These are phyloP conservation scores for Metschnikowia corniflorae DNA, from an alignment of 805 yeast species.

Conservation along the genomic window DNA sequence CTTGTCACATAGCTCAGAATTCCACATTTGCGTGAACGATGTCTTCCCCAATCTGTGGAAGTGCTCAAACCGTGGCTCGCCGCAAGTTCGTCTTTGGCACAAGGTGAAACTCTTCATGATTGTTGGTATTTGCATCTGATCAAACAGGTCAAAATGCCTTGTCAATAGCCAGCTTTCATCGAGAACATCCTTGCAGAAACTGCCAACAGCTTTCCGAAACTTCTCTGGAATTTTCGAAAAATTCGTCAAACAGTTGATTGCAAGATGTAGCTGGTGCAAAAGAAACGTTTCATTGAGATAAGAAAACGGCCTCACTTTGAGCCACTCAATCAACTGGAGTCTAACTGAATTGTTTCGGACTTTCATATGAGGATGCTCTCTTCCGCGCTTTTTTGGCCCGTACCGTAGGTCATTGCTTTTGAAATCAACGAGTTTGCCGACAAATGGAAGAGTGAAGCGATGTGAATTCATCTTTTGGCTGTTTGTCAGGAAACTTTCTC, in stretches of 20 bases:
- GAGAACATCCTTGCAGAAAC: constrained; percentile 20
- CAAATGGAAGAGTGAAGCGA: constrained; percentile 9
- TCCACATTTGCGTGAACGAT: constrained; percentile 30
- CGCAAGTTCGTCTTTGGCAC: not conserved
- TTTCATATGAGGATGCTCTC: no score
- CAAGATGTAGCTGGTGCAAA: constrained; percentile 13
- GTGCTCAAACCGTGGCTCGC: constrained; percentile 1
- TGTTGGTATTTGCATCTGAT: constrained; percentile 12
- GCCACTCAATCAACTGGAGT: constrained; percentile 37
- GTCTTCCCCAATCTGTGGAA: constrained; percentile 7
- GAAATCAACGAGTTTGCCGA: constrained; percentile 35
- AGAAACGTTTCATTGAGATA: constrained; percentile 24
- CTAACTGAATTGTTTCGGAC: constrained; percentile 9
- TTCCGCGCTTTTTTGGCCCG: not conserved
- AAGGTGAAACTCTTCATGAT: constrained; percentile 6
- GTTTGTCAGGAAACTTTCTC: not conserved
- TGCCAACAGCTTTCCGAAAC: constrained; percentile 18
- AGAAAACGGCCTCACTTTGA: constrained; percentile 33
- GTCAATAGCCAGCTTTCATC: constrained; percentile 21
- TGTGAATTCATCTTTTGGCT: not conserved
- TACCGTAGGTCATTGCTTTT: constrained; percentile 34
- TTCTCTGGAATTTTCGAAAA: constrained; percentile 10
- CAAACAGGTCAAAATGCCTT: constrained; percentile 18
- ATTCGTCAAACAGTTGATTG: constrained; percentile 6
- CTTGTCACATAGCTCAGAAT: constrained; percentile 24